Percentiles rank a stretch among this genome's conserved stretches.
Conservation (phyloP, 2,329 filamentous ascomycete genomes). For the Nannizzia gypsea region DNA sequence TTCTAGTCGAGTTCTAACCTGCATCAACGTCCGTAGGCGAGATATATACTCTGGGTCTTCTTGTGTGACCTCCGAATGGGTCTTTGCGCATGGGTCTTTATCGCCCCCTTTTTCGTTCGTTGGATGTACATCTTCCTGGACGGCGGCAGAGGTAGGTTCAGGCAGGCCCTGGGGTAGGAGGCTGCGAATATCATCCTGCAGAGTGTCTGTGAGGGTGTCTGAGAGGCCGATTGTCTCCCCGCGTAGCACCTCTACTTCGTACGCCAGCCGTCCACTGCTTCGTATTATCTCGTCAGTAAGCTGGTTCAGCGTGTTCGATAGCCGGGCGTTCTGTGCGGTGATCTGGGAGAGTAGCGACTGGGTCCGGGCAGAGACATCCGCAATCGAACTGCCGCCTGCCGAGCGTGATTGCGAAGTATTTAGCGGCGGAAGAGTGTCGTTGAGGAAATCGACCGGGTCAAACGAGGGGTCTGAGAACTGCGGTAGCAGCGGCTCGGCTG, state of each 20-base stretch:
- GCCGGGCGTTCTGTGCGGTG: slow-evolving; percentile 72
- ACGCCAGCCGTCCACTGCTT: slow-evolving; percentile 75
- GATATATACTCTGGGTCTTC: slow-evolving; percentile 57
- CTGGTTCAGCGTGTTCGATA: slow-evolving; percentile 71
- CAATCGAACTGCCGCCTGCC: slow-evolving; percentile 47
- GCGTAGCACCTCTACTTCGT: slow-evolving; percentile 87
- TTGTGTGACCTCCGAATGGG: neutral
- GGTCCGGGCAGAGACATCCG: slow-evolving; percentile 68
- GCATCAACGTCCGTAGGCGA: slow-evolving; percentile 68
- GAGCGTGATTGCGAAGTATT: slow-evolving; percentile 34
- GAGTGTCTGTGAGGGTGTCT: slow-evolving; percentile 61
- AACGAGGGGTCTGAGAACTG: slow-evolving; percentile 68
- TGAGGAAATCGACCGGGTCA: slow-evolving; percentile 76
- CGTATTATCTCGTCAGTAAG: slow-evolving; percentile 91
- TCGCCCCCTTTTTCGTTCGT: slow-evolving; percentile 7
- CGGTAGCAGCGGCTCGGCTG: slow-evolving; percentile 59
- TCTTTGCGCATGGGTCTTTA: slow-evolving; percentile 2
- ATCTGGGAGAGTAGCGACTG: slow-evolving; percentile 78
- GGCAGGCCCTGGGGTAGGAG: slow-evolving; percentile 50
- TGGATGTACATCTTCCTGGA: slow-evolving; percentile 5
- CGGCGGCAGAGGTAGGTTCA: slow-evolving; percentile 5
- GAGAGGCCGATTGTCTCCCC: slow-evolving; percentile 73
- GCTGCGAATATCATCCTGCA: slow-evolving; percentile 59
- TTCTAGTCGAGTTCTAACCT: slow-evolving; percentile 74
- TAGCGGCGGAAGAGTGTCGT: slow-evolving; percentile 61